Evolutionary conservation across 106 monocot species (phyloP).

Genomic region (Dioscorea alata): DNA sequence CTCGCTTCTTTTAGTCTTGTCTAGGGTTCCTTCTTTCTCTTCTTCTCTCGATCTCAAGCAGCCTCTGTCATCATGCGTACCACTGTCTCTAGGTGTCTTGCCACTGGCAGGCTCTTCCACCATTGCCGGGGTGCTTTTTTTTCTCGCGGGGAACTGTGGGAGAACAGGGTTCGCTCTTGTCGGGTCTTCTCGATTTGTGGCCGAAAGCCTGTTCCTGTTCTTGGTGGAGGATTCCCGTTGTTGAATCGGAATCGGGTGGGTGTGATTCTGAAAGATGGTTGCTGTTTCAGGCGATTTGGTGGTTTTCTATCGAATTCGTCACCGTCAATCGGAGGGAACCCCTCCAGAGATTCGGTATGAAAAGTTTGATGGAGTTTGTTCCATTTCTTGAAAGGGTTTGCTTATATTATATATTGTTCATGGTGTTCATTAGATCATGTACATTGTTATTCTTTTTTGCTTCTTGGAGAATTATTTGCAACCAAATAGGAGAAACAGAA

Average conservation of each 20-base stretch:
- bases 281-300: conserved; percentile 5
- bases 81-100: conserved; percentile 17
- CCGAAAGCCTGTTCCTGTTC: neutral
- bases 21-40: neutral
- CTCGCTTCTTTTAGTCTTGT: neutral
- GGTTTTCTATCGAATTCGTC: conserved; percentile 19
- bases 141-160: too few species aligned
- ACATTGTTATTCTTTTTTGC: too few species aligned
- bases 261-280: neutral
- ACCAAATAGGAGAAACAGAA: too few species aligned
- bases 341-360: conserved; percentile 15
- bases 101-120: conserved; percentile 12
- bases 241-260: neutral
- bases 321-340: conserved; percentile 2
- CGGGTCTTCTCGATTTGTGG: too few species aligned
- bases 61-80: conserved; percentile 11
- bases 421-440: too few species aligned
- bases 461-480: too few species aligned
- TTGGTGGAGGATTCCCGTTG: neutral
- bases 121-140: neutral
- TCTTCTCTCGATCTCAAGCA: neutral
- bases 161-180: too few species aligned
- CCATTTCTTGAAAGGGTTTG: neutral
- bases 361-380: too few species aligned
- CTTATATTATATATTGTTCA: too few species aligned